phyloP scores from a whole-genome alignment of 371 early-diverging fungal genomes.

The Dentiscutata heterogama region DNA sequence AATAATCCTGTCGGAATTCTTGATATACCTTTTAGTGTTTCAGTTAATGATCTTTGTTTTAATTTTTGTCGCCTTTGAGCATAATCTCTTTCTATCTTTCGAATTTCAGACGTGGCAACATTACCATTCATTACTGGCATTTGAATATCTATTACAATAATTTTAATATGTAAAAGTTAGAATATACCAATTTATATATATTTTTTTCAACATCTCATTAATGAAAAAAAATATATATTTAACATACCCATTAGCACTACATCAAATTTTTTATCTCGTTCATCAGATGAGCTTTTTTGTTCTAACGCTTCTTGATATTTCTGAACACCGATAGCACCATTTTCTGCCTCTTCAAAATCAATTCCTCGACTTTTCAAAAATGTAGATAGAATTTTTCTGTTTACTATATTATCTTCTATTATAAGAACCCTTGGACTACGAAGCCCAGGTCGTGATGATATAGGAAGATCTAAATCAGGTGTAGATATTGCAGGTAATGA shows the following conservation, averaged over 20 bases:
- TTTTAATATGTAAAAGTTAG: neutral
- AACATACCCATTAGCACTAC: conserved; percentile 55
- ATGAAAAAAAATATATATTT: neutral
- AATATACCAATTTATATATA: too few species aligned
- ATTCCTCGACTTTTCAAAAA: conserved; percentile 56
- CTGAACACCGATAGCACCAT: conserved; percentile 55
- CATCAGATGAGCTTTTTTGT: neutral
- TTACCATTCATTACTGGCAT: conserved; percentile 61
- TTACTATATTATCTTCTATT: conserved; percentile 57
- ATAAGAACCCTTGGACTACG: conserved; percentile 51
- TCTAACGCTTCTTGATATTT: conserved; percentile 50
- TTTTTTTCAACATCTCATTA: too few species aligned
- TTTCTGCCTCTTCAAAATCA: conserved; percentile 55
- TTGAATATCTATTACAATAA: conserved; percentile 48
- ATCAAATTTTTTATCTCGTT: conserved; percentile 49
- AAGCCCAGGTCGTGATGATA: neutral
- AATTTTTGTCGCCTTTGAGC: neutral
- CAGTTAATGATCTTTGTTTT: neutral
- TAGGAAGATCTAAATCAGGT: neutral
- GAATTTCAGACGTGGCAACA: conserved; percentile 53
- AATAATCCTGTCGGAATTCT: too few species aligned
- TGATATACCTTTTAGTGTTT: neutral
- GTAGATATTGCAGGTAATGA: neutral
- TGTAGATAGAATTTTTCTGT: conserved; percentile 55
- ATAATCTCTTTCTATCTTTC: conserved; percentile 50